phyloP scores from a whole-genome alignment of 2,329 filamentous ascomycete species.

The Juglanconis oblonga region DNA sequence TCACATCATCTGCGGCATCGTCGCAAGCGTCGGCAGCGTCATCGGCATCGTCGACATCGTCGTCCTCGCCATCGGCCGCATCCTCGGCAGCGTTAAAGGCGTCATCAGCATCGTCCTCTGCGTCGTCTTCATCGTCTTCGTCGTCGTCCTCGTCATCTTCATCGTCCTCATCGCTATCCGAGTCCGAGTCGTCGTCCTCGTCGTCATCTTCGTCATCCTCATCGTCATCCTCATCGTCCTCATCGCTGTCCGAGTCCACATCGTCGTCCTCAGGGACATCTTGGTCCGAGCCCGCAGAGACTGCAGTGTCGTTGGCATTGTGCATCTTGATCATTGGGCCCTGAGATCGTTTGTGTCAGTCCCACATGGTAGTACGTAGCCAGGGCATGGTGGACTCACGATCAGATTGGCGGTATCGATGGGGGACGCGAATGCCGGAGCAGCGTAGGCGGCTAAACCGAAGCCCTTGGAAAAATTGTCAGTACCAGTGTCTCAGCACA shows the following conservation, averaged over 20 bases:
- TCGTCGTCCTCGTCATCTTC: not conserved
- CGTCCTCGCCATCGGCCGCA: not conserved
- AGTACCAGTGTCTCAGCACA: too few species aligned
- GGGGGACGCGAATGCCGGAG: not conserved
- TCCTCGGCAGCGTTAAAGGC: not conserved
- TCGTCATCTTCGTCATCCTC: not conserved
- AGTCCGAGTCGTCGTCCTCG: not conserved
- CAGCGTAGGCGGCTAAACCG: not conserved
- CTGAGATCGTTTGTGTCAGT: too few species aligned
- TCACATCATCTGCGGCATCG: not conserved
- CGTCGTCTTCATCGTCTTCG: not conserved
- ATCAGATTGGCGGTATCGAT: not conserved
- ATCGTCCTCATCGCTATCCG: not conserved
- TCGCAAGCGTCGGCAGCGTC: not conserved
- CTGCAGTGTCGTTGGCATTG: too few species aligned
- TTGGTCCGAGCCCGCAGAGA: too few species aligned
- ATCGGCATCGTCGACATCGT: not conserved
- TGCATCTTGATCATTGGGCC: too few species aligned
- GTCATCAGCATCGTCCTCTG: not conserved
- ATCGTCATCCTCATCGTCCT: not conserved
- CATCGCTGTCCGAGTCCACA: not conserved
- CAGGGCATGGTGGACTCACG: too few species aligned
- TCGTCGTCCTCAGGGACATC: not conserved
- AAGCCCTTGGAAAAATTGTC: not conserved
- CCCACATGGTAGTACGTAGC: too few species aligned